Conservation (phyloP, 1,284 basidiomycete genomes). For the Erythrobasidium hasegawianum region DNA sequence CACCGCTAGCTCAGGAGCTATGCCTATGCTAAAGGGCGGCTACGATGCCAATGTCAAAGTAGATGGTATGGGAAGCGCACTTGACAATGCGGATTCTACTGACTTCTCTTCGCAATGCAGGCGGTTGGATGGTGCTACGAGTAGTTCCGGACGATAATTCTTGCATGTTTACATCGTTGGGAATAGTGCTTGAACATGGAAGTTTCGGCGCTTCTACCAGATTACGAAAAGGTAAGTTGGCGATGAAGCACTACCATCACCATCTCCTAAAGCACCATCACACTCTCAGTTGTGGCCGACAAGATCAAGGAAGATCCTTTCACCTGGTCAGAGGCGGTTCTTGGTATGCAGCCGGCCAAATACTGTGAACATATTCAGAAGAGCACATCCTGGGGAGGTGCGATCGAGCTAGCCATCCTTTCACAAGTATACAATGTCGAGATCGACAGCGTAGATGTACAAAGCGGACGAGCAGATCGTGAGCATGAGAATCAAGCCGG, state of each 20-base stretch:
- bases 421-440: constrained; percentile 75
- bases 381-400: constrained; percentile 78
- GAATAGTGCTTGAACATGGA: constrained; percentile 75
- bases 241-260: background rate
- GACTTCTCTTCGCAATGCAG: no score
- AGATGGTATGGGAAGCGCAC: constrained; percentile 9
- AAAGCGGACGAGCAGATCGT: constrained; percentile 59
- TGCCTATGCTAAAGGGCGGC: constrained; percentile 24
- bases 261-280: background rate
- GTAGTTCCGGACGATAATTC: constrained; percentile 53
- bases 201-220: constrained; percentile 58
- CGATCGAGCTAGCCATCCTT: constrained; percentile 68
- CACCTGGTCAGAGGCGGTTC: constrained; percentile 72
- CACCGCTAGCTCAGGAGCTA: constrained; percentile 43
- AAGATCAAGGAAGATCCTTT: constrained; percentile 66
- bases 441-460: constrained; percentile 84
- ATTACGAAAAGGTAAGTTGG: constrained; percentile 47
- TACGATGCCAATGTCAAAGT: constrained; percentile 29
- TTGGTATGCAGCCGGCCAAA: constrained; percentile 61
- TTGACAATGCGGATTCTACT: no score
- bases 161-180: constrained; percentile 81
- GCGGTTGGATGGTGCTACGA: constrained; percentile 31
- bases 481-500: no score
- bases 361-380: constrained; percentile 78
- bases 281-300: constrained; percentile 67